Percentiles rank a stretch among this genome's conserved stretches.
Evolutionary conservation across 2,329 filamentous ascomycete species (phyloP).

Genomic region (Sarocladium kiliense): DNA sequence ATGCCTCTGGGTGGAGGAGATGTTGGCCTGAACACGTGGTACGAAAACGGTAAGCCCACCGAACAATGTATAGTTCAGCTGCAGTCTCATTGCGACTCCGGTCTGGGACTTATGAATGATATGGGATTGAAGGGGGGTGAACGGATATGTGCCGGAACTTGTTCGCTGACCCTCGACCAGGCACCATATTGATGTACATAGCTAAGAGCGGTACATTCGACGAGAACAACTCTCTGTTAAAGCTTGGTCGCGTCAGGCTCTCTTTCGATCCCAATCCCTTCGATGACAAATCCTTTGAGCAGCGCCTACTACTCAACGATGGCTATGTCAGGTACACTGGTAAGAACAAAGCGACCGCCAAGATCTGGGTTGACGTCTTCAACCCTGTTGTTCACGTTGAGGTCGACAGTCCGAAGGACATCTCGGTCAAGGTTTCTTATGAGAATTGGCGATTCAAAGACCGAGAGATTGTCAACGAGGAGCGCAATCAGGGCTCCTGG

Average conservation of each 20-base stretch:
- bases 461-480: conserved; percentile 8
- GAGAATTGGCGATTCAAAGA: conserved; percentile 10
- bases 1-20: conserved; percentile 10
- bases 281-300: conserved; percentile 6
- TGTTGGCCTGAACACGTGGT: conserved; percentile 10
- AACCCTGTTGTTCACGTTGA: conserved; percentile 10
- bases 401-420: conserved; percentile 7
- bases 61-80: no score
- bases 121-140: no score
- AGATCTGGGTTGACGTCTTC: conserved; percentile 11
- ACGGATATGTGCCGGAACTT: no score
- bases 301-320: conserved; percentile 9
- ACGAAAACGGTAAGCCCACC: conserved; percentile 8
- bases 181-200: conserved; percentile 10
- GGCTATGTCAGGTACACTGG: conserved; percentile 10
- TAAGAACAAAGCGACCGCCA: conserved; percentile 8
- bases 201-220: conserved; percentile 10
- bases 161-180: no score
- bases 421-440: conserved; percentile 4
- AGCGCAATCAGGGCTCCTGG: conserved; percentile 10
- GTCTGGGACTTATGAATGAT: no score
- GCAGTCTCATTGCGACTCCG: no score
- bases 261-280: conserved; percentile 9
- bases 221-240: conserved; percentile 10
- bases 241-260: conserved; percentile 10